These are phyloP conservation scores for Blastocladiella britannica DNA, from an alignment of 192 early-diverging fungal genomes.

Conservation along the genomic window DNA sequence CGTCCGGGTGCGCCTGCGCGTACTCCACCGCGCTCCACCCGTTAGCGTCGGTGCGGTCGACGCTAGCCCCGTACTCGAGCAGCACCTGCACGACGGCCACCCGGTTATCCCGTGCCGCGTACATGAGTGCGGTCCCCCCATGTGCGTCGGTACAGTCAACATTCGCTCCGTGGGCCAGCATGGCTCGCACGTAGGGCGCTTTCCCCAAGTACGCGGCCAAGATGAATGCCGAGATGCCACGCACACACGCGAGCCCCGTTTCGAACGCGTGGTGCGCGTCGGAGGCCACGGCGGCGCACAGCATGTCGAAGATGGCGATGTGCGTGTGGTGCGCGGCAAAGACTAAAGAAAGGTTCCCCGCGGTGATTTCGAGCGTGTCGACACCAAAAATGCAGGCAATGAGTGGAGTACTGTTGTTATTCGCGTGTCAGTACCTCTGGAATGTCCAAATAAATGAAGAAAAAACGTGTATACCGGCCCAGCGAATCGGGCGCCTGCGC, in stretches of 20 bases:
- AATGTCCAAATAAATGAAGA: too few species aligned
- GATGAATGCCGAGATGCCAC: neutral
- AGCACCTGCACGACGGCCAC: neutral
- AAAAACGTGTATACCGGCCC: too few species aligned
- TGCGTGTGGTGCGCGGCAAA: neutral
- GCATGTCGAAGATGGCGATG: neutral
- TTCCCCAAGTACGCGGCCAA: neutral
- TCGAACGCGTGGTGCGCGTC: too few species aligned
- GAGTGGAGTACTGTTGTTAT: too few species aligned
- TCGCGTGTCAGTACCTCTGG: too few species aligned
- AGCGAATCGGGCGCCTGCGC: neutral
- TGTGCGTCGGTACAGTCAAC: neutral
- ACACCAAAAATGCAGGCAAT: neutral
- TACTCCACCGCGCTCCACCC: neutral
- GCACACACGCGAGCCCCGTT: neutral
- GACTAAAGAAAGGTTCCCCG: neutral
- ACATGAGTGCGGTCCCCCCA: neutral
- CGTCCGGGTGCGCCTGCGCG: neutral
- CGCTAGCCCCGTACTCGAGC: neutral
- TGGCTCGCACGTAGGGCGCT: neutral
- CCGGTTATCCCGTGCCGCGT: neutral
- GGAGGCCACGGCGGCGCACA: neutral
- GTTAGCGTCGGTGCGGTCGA: neutral
- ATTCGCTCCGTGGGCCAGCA: neutral
- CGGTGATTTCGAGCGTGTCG: neutral